Percentiles rank a stretch among this genome's conserved stretches.
phyloP scores from a whole-genome alignment of 768 basidiomycete genomes.

The Amanita subjunquillea region DNA sequence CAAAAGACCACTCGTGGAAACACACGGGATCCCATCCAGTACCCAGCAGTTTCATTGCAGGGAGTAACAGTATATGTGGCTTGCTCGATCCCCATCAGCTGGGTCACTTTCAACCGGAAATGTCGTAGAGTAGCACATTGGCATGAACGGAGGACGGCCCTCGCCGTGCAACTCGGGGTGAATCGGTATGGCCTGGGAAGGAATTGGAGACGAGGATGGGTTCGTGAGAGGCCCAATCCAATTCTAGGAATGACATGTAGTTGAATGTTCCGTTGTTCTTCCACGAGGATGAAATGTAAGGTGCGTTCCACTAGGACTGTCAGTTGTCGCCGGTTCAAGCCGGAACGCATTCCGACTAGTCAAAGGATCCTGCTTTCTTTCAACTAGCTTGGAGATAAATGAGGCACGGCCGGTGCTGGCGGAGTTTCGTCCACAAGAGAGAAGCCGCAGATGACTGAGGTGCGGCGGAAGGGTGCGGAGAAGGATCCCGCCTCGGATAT shows the following conservation, averaged over 20 bases:
- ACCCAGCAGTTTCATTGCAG: too few species aligned
- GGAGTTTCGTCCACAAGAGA: conserved; percentile 65
- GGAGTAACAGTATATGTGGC: not conserved
- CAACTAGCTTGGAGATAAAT: conserved; percentile 48
- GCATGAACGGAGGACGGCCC: conserved; percentile 34
- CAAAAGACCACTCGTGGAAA: too few species aligned
- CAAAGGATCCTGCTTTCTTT: conserved; percentile 32
- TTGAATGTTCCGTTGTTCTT: conserved; percentile 10
- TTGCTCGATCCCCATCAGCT: conserved; percentile 29
- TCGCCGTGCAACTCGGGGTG: conserved; percentile 52
- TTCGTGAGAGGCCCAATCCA: conserved; percentile 61
- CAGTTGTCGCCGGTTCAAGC: conserved; percentile 1
- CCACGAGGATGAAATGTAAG: conserved; percentile 4
- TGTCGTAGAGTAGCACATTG: not conserved
- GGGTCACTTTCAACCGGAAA: conserved; percentile 19
- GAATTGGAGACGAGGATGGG: conserved; percentile 49
- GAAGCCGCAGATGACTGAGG: conserved; percentile 57
- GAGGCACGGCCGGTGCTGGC: conserved; percentile 23
- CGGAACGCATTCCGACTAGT: conserved; percentile 45
- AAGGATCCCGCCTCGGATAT: conserved; percentile 52
- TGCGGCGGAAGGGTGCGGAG: conserved; percentile 47
- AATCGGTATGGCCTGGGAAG: conserved; percentile 55
- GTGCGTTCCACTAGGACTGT: not conserved
- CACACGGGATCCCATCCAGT: too few species aligned
- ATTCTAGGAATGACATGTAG: conserved; percentile 60